Evolutionary conservation across 495 filamentous ascomycete genomes (phyloP).

Genomic region (Lophiotrema nucula): DNA sequence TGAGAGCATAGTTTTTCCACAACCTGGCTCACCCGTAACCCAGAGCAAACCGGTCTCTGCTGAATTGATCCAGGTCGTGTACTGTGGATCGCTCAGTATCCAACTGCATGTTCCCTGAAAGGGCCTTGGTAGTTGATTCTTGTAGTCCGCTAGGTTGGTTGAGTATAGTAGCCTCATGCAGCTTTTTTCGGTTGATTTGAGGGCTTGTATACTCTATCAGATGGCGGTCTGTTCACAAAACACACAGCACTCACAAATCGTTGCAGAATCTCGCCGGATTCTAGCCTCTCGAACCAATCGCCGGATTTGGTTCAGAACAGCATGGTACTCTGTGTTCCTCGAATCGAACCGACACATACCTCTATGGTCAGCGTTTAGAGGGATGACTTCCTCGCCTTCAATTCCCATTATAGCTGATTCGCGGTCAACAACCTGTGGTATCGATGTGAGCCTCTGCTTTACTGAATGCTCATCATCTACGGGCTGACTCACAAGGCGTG

Average conservation of each 20-base stretch:
- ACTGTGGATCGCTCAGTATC: slow-evolving; percentile 25
- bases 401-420: slow-evolving; percentile 23
- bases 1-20: slow-evolving; percentile 31
- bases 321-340: slow-evolving; percentile 7
- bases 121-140: slow-evolving; percentile 6
- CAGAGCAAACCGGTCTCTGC: slow-evolving; percentile 25
- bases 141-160: slow-evolving; percentile 19
- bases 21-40: slow-evolving; percentile 31
- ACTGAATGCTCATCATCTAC: too few relatives aligned
- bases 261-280: slow-evolving; percentile 1
- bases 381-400: slow-evolving; percentile 15
- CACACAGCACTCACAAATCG: background rate
- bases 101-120: slow-evolving; percentile 25
- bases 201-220: background rate
- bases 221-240: background rate
- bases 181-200: slow-evolving; percentile 11
- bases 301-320: background rate
- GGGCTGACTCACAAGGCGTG: slow-evolving; percentile 1
- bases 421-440: slow-evolving; percentile 23
- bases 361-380: slow-evolving; percentile 27
- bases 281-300: slow-evolving; percentile 9
- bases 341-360: slow-evolving; percentile 28
- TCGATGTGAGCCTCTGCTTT: background rate
- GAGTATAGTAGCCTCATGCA: slow-evolving; percentile 21
- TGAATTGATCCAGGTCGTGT: slow-evolving; percentile 14